Evolutionary conservation across 2,329 filamentous ascomycete genomes (phyloP).

Genomic region (Aspergillus eucalypticola): DNA sequence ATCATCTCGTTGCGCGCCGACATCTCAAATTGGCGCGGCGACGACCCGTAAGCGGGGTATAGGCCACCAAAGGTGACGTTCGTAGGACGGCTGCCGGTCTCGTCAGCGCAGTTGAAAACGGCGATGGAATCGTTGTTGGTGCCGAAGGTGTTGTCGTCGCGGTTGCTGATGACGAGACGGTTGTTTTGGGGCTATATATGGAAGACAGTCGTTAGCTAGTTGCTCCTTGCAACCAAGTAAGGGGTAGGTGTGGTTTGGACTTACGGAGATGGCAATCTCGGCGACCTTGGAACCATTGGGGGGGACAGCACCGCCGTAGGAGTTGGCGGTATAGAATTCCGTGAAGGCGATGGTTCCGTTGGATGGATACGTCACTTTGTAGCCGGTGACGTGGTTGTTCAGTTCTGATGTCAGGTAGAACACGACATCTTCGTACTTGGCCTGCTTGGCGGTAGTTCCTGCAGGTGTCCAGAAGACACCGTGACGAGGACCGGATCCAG

Average conservation of each 20-base stretch:
- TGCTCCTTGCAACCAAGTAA: neutral
- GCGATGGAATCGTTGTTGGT: conserved; percentile 17
- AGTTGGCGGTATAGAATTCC: conserved; percentile 14
- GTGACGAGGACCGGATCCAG: conserved; percentile 57
- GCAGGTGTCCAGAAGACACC: conserved; percentile 52
- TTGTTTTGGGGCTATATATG: conserved; percentile 16
- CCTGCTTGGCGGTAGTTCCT: neutral
- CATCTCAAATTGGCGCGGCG: conserved; percentile 65
- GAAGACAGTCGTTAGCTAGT: too few relatives aligned
- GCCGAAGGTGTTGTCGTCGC: conserved; percentile 19
- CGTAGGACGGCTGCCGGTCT: neutral
- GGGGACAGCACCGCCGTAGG: conserved; percentile 10
- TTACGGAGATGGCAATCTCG: conserved; percentile 19
- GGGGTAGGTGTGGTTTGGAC: neutral
- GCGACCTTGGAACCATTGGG: conserved; percentile 18
- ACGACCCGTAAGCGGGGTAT: conserved; percentile 61
- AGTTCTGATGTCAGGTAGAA: conserved; percentile 25
- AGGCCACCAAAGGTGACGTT: conserved; percentile 52
- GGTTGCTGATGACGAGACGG: conserved; percentile 18
- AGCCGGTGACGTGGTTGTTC: conserved; percentile 21
- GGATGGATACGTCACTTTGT: conserved; percentile 15
- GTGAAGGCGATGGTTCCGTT: conserved; percentile 15
- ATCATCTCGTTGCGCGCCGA: conserved; percentile 62
- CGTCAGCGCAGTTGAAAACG: conserved; percentile 14
- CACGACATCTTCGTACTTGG: conserved; percentile 1